Conservation (phyloP, 108 stramenopile species). For the Skeletonema marinoi region DNA sequence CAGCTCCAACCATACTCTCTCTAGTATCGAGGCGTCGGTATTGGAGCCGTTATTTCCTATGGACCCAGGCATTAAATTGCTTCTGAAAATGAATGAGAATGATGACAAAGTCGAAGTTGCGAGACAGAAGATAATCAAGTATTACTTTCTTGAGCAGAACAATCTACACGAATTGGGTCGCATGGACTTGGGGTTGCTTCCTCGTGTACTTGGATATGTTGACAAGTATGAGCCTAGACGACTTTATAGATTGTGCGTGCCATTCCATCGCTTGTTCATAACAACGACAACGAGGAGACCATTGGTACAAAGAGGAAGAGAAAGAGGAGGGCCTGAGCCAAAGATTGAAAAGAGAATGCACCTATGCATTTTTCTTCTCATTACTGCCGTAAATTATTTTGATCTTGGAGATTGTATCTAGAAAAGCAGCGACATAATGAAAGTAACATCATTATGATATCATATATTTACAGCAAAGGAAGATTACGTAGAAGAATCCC, state of each 20-base stretch:
- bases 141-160: not conserved
- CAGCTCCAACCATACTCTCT: not conserved
- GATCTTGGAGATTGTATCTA: too few species aligned
- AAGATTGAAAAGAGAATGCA: not conserved
- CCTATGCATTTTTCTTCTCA: not conserved
- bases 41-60: not conserved
- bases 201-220: not conserved
- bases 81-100: slow-evolving; percentile 1
- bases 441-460: too few species aligned
- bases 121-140: slow-evolving; percentile 1
- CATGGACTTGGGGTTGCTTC: not conserved
- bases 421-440: too few species aligned
- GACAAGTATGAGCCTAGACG: not conserved
- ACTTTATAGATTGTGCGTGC: not conserved
- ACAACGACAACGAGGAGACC: not conserved
- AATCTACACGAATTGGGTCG: slow-evolving; percentile 2
- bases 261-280: slow-evolving; percentile 5
- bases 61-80: not conserved
- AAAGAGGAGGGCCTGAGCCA: not conserved
- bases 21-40: too few species aligned
- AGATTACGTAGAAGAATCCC: too few species aligned
- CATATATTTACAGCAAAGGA: too few species aligned
- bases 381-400: too few species aligned
- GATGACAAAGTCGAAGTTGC: not conserved
- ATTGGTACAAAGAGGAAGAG: not conserved